Evolutionary conservation across 768 basidiomycete species (phyloP).

Genomic region (Leccinum fibrillosum): DNA sequence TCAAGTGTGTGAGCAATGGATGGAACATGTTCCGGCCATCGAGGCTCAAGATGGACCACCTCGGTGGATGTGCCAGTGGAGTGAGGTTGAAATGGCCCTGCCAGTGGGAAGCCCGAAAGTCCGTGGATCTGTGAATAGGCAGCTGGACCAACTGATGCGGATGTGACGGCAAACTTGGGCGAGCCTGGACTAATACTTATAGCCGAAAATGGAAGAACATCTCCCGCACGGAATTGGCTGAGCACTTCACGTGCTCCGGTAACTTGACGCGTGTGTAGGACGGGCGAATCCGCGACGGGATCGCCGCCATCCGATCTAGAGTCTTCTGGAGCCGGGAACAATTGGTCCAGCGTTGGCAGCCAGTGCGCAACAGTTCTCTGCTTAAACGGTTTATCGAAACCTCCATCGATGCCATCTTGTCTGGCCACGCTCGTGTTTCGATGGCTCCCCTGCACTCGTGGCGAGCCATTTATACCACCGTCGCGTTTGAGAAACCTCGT

Average conservation of each 20-base stretch:
- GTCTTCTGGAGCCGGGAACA: constrained; percentile 20
- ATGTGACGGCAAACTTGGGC: neutral
- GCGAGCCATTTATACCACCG: constrained; percentile 7
- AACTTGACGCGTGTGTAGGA: constrained; percentile 16
- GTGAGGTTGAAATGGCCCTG: constrained; percentile 7
- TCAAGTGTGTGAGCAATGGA: constrained; percentile 2
- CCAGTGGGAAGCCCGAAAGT: constrained; percentile 25
- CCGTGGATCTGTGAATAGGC: constrained; percentile 21
- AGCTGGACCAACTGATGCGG: constrained; percentile 6
- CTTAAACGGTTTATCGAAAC: constrained; percentile 3
- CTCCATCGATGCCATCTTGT: constrained; percentile 6
- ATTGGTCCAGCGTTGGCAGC: constrained; percentile 22
- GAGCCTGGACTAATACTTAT: constrained; percentile 5
- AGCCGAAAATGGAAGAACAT: constrained; percentile 9
- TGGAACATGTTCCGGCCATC: constrained; percentile 6
- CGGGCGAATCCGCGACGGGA: constrained; percentile 26
- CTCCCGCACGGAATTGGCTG: constrained; percentile 13
- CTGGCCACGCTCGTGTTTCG: constrained; percentile 16
- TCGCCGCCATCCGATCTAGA: constrained; percentile 2
- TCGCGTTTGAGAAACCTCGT: constrained; percentile 23
- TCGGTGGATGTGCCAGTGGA: neutral
- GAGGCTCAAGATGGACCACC: constrained; percentile 4
- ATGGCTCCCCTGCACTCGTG: constrained; percentile 7
- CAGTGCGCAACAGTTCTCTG: constrained; percentile 8
- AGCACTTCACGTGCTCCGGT: constrained; percentile 7